phyloP scores from a whole-genome alignment of 1,284 basidiomycete genomes.

The Phellinidium pouzarii region DNA sequence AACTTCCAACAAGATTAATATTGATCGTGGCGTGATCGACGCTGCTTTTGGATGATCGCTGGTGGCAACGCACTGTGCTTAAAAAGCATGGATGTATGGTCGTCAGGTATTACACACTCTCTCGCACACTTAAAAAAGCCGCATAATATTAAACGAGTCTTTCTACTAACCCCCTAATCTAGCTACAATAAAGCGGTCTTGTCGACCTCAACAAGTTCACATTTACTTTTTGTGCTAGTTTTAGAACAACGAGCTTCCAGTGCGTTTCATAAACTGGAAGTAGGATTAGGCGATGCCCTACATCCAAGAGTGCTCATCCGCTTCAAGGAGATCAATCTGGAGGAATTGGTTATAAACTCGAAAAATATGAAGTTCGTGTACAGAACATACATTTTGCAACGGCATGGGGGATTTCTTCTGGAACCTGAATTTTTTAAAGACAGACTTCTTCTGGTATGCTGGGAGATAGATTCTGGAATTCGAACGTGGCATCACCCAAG shows the following conservation, averaged over 20 bases:
- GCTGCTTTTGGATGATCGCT: slow-evolving; percentile 19
- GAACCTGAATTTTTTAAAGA: slow-evolving; percentile 2
- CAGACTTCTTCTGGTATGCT: not conserved
- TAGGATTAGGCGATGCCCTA: slow-evolving; percentile 8
- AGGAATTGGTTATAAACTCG: not conserved
- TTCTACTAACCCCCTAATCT: no score
- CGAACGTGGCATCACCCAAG: slow-evolving; percentile 21
- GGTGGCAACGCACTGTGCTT: no score
- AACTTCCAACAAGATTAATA: slow-evolving; percentile 3
- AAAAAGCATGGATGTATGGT: no score
- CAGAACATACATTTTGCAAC: not conserved
- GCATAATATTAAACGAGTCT: no score
- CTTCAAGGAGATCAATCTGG: slow-evolving; percentile 26
- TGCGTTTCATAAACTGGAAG: not conserved
- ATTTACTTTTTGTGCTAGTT: no score
- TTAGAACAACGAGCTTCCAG: no score
- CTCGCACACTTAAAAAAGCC: no score
- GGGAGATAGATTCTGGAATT: not conserved
- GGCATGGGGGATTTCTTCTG: slow-evolving; percentile 2
- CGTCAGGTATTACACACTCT: no score
- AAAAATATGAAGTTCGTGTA: not conserved
- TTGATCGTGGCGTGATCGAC: slow-evolving; percentile 14
- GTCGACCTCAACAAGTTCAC: no score
- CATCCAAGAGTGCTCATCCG: slow-evolving; percentile 28
- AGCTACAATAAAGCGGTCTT: no score